These are phyloP conservation scores for Paramecium sexaurelia DNA, from an alignment of 73 alveolate genomes.

Conservation along the genomic window DNA sequence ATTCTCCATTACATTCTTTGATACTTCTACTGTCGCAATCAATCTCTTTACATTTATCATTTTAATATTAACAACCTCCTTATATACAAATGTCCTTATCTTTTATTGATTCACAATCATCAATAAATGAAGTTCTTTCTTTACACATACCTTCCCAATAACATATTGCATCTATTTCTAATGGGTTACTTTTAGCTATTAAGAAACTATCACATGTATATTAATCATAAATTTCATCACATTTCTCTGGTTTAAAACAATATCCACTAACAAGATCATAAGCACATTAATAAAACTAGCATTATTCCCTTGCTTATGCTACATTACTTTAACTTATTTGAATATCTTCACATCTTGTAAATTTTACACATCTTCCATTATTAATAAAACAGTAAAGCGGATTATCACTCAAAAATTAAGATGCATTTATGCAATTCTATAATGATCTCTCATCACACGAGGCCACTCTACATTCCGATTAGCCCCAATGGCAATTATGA, in stretches of 20 bases:
- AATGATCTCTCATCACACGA: constrained; percentile 10
- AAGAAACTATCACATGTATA: constrained; percentile 22
- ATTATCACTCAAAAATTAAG: not conserved
- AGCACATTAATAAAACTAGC: constrained; percentile 27
- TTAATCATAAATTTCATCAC: constrained; percentile 36
- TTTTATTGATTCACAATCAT: not conserved
- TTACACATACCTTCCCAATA: not conserved
- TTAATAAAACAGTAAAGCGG: constrained; percentile 1
- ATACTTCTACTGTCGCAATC: not conserved
- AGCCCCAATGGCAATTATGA: not conserved
- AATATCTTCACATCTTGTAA: not conserved
- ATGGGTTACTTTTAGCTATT: not conserved
- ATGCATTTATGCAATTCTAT: not conserved
- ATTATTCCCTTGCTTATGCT: constrained; percentile 7
- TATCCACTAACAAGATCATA: constrained; percentile 14
- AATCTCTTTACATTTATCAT: constrained; percentile 6
- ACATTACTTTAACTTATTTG: not conserved
- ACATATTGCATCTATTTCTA: not conserved
- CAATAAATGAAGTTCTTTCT: not conserved
- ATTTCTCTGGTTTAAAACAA: constrained; percentile 42
- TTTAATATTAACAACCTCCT: not conserved
- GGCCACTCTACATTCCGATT: not conserved
- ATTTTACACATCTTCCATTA: not conserved
- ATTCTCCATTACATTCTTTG: constrained; percentile 53
- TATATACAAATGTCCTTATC: not conserved